phyloP scores from a whole-genome alignment of 345 rosid genomes.

The Populus ilicifolia region DNA sequence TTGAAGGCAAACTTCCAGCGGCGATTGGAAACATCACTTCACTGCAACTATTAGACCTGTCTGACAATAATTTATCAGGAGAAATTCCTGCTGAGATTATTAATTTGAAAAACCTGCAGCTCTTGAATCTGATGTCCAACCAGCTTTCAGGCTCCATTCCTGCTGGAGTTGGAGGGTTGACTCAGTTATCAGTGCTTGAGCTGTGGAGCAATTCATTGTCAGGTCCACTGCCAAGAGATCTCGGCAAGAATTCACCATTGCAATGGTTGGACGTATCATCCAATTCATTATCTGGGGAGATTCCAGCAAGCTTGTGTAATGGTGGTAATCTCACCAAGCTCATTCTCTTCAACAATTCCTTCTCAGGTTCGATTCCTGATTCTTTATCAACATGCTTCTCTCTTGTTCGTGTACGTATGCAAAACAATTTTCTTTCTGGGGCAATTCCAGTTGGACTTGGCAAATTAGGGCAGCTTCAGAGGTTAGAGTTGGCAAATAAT shows the following conservation, averaged over 20 bases:
- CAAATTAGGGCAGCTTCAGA: conserved; percentile 68
- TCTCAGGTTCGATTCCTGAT: conserved; percentile 68
- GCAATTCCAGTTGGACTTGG: conserved; percentile 79
- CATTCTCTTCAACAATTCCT: conserved; percentile 78
- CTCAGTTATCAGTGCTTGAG: conserved; percentile 56
- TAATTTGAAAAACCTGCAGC: conserved; percentile 61
- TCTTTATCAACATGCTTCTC: conserved; percentile 54
- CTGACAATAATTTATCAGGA: conserved; percentile 62
- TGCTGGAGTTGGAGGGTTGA: conserved; percentile 42
- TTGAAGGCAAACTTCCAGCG: conserved; percentile 61
- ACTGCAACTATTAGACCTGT: conserved; percentile 68
- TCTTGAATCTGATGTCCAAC: conserved; percentile 83
- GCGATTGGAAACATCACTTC: conserved; percentile 62
- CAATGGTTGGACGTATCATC: conserved; percentile 85
- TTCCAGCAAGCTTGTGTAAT: conserved; percentile 66
- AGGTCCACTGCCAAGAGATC: conserved; percentile 64
- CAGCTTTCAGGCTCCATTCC: conserved; percentile 68
- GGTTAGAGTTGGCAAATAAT: conserved; percentile 77
- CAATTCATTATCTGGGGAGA: conserved; percentile 65
- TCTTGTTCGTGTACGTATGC: conserved; percentile 83
- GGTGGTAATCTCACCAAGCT: conserved; percentile 80
- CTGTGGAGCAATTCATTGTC: conserved; percentile 89
- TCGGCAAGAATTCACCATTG: conserved; percentile 73
- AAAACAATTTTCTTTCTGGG: conserved; percentile 68
- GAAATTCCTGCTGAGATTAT: conserved; percentile 57